Evolutionary conservation across 1,139 yeast species (phyloP).

Genomic region (Suhomyces atakaporum): DNA sequence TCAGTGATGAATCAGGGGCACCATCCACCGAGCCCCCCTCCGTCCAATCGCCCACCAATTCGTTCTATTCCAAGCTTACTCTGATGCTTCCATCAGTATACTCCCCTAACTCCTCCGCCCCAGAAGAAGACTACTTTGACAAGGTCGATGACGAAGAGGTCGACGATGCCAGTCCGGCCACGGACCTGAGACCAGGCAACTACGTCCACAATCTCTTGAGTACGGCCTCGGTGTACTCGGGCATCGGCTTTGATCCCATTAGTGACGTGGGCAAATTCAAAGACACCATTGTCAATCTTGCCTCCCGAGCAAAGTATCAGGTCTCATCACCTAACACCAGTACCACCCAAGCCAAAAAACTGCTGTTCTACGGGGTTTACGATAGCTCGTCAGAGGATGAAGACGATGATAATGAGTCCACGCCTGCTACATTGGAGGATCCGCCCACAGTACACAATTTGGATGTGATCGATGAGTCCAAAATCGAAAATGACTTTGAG

Average conservation of each 20-base stretch:
- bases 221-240: slow-evolving; percentile 22
- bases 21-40: neutral
- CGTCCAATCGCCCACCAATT: neutral
- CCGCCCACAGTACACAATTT: neutral
- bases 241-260: slow-evolving; percentile 14
- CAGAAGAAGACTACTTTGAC: slow-evolving; percentile 1
- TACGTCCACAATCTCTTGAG: slow-evolving; percentile 21
- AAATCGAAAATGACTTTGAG: neutral
- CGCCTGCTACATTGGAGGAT: neutral
- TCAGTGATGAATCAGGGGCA: too few species aligned
- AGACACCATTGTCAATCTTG: slow-evolving; percentile 7
- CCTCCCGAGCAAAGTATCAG: slow-evolving; percentile 6
- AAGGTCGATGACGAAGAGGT: slow-evolving; percentile 22
- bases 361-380: slow-evolving; percentile 15
- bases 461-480: slow-evolving; percentile 3
- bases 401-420: slow-evolving; percentile 2
- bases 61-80: slow-evolving; percentile 13
- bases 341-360: slow-evolving; percentile 1
- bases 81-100: slow-evolving; percentile 10
- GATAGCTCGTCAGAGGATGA: slow-evolving; percentile 11
- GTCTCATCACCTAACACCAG: slow-evolving; percentile 4
- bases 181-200: slow-evolving; percentile 20
- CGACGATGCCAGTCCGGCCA: slow-evolving; percentile 23
- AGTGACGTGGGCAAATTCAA: slow-evolving; percentile 7
- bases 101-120: slow-evolving; percentile 6